Conservation (phyloP, 2,329 filamentous ascomycete genomes). For the Bimuria novae-zelandiae region DNA sequence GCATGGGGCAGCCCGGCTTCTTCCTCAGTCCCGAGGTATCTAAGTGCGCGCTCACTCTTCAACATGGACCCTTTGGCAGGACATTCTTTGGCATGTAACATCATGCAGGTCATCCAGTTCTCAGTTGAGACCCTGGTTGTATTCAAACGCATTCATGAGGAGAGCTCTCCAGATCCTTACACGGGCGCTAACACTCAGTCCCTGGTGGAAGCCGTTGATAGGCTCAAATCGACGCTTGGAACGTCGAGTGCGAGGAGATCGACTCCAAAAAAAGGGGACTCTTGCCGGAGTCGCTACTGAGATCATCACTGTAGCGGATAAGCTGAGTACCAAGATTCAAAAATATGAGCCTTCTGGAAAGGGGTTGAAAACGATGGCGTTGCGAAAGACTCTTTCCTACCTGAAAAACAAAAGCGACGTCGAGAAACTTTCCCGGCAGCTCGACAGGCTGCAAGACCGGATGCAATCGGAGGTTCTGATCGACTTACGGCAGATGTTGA, state of each 20-base stretch:
- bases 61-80: constrained; percentile 6
- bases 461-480: background rate
- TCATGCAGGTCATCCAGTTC: constrained; percentile 7
- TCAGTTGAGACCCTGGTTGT: background rate
- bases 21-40: background rate
- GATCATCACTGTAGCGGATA: too few species aligned
- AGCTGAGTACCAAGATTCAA: background rate
- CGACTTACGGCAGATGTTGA: background rate
- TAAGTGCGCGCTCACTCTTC: background rate
- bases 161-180: background rate
- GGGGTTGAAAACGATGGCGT: background rate
- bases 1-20: too few species aligned
- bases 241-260: too few species aligned
- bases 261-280: too few species aligned
- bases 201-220: background rate
- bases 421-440: background rate
- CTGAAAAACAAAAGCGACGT: background rate
- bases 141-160: background rate
- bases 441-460: background rate
- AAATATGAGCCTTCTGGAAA: background rate
- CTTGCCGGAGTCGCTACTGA: too few species aligned
- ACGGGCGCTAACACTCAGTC: background rate
- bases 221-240: background rate
- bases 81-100: constrained; percentile 3
- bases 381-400: background rate